Percentiles rank a stretch among this genome's conserved stretches.
Conservation (phyloP, 2,329 filamentous ascomycete genomes). For the Exophiala calicioides region DNA sequence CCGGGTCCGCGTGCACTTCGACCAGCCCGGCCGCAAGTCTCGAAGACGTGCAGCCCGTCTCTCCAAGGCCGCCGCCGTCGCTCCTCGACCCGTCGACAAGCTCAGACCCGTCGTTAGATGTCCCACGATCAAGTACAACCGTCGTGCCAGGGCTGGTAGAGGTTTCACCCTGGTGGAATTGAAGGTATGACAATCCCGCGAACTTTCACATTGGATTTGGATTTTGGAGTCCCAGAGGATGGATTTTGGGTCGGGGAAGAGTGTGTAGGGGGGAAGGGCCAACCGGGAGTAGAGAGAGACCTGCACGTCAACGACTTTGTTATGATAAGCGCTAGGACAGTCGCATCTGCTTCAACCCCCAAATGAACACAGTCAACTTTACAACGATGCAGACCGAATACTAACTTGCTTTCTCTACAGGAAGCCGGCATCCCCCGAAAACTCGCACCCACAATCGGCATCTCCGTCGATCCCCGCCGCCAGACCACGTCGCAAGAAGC, state of each 20-base stretch:
- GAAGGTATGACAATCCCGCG: slow-evolving; percentile 68
- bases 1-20: slow-evolving; percentile 98
- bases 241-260: background rate
- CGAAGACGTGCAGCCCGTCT: slow-evolving; percentile 87
- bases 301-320: too few relatives aligned
- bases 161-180: slow-evolving; percentile 97
- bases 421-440: slow-evolving; percentile 94
- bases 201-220: too few relatives aligned
- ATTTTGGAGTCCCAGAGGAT: too few relatives aligned
- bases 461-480: slow-evolving; percentile 93
- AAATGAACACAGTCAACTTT: too few relatives aligned
- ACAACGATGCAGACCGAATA: background rate
- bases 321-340: too few relatives aligned
- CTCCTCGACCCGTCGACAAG: slow-evolving; percentile 95
- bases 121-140: slow-evolving; percentile 99
- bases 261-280: background rate
- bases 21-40: slow-evolving; percentile 98
- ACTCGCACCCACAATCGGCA: slow-evolving; percentile 93
- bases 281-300: background rate
- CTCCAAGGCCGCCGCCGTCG: slow-evolving; percentile 91
- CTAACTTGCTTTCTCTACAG: slow-evolving; percentile 49
- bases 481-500: slow-evolving; percentile 97
- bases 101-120: slow-evolving; percentile 95
- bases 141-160: slow-evolving; percentile 91
- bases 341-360: background rate